Percentiles rank a stretch among this genome's conserved stretches.
Conservation (phyloP, 192 early-diverging fungal species). For the Coemansia sp. region DNA sequence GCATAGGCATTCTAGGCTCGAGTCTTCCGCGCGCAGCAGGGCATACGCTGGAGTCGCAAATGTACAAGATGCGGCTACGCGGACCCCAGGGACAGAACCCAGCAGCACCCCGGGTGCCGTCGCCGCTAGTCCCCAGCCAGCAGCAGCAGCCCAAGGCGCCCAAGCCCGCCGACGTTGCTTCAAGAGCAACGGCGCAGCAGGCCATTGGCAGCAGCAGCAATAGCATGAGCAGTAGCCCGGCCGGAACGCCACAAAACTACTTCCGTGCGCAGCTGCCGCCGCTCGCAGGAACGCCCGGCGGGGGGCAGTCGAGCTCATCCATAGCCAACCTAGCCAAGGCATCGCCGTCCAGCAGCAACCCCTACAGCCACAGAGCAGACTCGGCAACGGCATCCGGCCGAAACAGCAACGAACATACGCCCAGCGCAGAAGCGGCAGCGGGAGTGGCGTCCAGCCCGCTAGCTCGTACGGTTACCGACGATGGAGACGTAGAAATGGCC, state of each 20-base stretch:
- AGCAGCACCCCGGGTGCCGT: conserved; percentile 32
- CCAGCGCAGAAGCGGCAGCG: neutral
- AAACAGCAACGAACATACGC: neutral
- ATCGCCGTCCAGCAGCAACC: conserved; percentile 19
- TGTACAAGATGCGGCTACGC: conserved; percentile 50
- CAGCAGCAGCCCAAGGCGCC: conserved; percentile 6
- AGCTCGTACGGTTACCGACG: neutral
- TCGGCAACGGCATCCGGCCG: neutral
- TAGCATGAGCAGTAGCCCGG: conserved; percentile 10
- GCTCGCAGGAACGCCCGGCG: conserved; percentile 26
- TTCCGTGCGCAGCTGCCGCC: conserved; percentile 49
- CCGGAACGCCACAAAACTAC: conserved; percentile 48
- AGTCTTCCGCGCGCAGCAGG: conserved; percentile 46
- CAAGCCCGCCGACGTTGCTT: neutral
- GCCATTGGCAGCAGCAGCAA: conserved; percentile 6
- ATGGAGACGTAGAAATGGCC: conserved; percentile 21
- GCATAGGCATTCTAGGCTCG: conserved; percentile 47
- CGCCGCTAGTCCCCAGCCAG: conserved; percentile 26
- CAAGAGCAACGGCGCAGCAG: conserved; percentile 15
- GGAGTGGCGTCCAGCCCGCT: conserved; percentile 16
- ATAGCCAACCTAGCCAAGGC: conserved; percentile 37
- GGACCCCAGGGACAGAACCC: conserved; percentile 18
- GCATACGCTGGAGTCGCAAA: conserved; percentile 43
- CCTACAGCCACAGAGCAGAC: conserved; percentile 40
- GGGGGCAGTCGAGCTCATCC: conserved; percentile 33